Conservation (phyloP, 345 rosid species). For the Abelmoschus esculentus region DNA sequence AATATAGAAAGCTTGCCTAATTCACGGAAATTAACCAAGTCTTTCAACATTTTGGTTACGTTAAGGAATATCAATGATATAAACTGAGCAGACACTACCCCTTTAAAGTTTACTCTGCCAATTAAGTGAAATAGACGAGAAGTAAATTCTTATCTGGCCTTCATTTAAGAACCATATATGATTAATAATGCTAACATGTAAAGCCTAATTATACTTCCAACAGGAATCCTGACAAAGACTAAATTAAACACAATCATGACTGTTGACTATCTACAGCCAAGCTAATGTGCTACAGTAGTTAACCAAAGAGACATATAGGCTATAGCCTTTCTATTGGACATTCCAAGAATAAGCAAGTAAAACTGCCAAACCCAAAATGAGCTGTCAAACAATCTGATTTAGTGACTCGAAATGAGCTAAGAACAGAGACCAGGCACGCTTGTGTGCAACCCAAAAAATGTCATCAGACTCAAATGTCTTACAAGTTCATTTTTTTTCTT, state of each 20-base stretch:
- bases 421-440: neutral
- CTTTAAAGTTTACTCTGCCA: neutral
- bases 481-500: neutral
- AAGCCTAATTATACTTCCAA: neutral
- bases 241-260: neutral
- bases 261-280: neutral
- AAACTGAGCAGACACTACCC: neutral
- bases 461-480: neutral
- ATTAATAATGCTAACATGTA: neutral
- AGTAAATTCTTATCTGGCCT: neutral
- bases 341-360: neutral
- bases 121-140: neutral
- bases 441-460: neutral
- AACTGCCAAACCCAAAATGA: neutral
- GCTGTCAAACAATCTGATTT: neutral
- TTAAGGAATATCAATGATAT: neutral
- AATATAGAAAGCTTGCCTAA: neutral
- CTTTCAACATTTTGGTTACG: neutral
- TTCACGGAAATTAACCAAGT: neutral
- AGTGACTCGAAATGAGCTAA: neutral
- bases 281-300: neutral
- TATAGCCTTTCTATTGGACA: neutral
- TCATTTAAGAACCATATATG: neutral
- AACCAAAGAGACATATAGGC: no score
- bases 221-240: neutral